phyloP scores from a whole-genome alignment of 148 eudicot genomes.

The Amaranthus hypochondriacus region DNA sequence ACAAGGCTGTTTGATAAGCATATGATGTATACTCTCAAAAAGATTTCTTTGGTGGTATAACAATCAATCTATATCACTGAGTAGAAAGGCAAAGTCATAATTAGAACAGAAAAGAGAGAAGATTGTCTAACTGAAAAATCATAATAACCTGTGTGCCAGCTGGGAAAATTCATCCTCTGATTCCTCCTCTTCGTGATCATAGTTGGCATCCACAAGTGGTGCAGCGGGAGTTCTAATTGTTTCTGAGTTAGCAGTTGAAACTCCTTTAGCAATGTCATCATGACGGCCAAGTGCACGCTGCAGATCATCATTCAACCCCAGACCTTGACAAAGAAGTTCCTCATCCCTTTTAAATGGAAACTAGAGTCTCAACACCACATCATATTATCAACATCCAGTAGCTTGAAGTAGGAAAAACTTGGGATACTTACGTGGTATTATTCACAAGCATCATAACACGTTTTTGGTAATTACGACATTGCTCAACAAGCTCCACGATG shows the following conservation, averaged over 20 bases:
- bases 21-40: background rate
- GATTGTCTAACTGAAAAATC: slow-evolving; percentile 6
- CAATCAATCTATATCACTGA: background rate
- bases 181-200: slow-evolving; percentile 89
- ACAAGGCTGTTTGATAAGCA: background rate
- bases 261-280: slow-evolving; percentile 76
- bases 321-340: slow-evolving; percentile 70
- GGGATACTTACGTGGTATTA: slow-evolving; percentile 53
- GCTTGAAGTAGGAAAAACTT: background rate
- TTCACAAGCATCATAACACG: slow-evolving; percentile 85
- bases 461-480: slow-evolving; percentile 81
- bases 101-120: background rate
- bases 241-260: slow-evolving; percentile 28
- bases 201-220: slow-evolving; percentile 58
- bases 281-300: slow-evolving; percentile 73
- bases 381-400: background rate
- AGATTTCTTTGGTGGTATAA: background rate
- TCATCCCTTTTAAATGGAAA: slow-evolving; percentile 55
- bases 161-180: slow-evolving; percentile 82
- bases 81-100: background rate
- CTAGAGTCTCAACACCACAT: slow-evolving; percentile 1
- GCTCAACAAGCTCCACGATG: slow-evolving; percentile 88
- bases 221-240: slow-evolving; percentile 36
- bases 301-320: slow-evolving; percentile 82
- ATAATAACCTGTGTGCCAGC: slow-evolving; percentile 59